Evolutionary conservation across 164 flowering plant species (phyloP).

Genomic region (Platanus orientalis): DNA sequence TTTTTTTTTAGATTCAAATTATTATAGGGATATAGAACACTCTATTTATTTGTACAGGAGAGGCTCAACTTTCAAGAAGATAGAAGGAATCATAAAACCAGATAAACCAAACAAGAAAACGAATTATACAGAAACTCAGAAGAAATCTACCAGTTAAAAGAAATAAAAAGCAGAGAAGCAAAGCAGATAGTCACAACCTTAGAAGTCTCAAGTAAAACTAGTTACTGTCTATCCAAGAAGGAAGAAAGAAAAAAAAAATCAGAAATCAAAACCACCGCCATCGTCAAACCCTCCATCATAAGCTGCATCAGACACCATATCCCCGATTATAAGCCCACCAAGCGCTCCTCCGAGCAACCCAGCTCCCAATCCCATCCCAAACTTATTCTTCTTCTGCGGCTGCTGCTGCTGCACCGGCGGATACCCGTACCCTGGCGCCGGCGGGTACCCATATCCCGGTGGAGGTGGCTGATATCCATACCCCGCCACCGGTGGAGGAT

Average conservation of each 20-base stretch:
- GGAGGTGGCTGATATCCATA: conserved; percentile 20
- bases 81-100: too few relatives aligned
- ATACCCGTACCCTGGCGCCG: conserved; percentile 13
- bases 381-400: conserved; percentile 46
- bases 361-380: conserved; percentile 72
- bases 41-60: too few relatives aligned
- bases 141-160: too few relatives aligned
- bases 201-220: too few relatives aligned
- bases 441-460: conserved; percentile 20
- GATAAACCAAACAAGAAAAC: too few relatives aligned
- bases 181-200: too few relatives aligned
- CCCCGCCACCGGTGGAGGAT: conserved; percentile 13
- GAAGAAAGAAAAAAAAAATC: background rate
- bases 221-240: too few relatives aligned
- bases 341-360: conserved; percentile 71
- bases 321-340: conserved; percentile 71
- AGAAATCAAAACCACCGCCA: conserved; percentile 41
- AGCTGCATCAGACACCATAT: conserved; percentile 48
- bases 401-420: conserved; percentile 19
- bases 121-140: too few relatives aligned
- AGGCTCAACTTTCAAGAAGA: too few relatives aligned
- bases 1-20: too few relatives aligned
- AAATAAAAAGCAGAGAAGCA: too few relatives aligned
- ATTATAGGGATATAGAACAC: too few relatives aligned
- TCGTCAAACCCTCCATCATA: conserved; percentile 26